Evolutionary conservation across 352 stramenopile species (phyloP).

Genomic region (Globisporangium spinosum): DNA sequence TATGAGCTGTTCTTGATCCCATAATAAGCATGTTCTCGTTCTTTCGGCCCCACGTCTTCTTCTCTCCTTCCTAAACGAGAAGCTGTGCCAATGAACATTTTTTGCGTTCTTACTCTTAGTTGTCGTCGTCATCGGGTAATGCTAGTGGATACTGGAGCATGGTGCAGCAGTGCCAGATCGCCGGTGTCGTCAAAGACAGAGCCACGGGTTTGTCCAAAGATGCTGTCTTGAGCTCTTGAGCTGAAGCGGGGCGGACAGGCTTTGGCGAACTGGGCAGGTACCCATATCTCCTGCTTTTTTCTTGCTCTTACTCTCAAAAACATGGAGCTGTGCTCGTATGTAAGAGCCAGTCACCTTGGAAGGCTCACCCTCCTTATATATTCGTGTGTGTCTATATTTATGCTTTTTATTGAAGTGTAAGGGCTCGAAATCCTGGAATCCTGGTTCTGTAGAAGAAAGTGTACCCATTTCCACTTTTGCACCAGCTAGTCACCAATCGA

Average conservation of each 20-base stretch:
- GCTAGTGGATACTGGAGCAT: slow-evolving; percentile 62
- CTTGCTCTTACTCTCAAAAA: too few relatives aligned
- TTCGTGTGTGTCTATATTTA: too few relatives aligned
- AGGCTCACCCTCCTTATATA: too few relatives aligned
- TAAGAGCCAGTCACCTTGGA: too few relatives aligned
- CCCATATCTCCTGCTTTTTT: too few relatives aligned
- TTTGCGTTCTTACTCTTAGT: slow-evolving; percentile 14
- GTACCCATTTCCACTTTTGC: not conserved
- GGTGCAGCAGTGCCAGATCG: slow-evolving; percentile 82
- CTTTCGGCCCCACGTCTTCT: not conserved
- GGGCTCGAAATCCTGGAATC: not conserved
- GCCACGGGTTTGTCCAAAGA: slow-evolving; percentile 57
- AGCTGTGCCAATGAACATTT: too few relatives aligned
- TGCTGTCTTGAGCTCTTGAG: too few relatives aligned
- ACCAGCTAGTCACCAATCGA: not conserved
- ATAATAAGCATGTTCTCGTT: too few relatives aligned
- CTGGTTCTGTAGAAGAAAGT: not conserved
- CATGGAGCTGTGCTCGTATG: too few relatives aligned
- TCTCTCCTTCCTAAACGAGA: not conserved
- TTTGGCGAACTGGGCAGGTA: too few relatives aligned
- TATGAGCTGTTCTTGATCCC: not conserved
- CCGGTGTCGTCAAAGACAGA: slow-evolving; percentile 62
- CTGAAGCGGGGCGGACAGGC: too few relatives aligned
- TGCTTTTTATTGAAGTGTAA: not conserved
- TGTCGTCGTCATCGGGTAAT: slow-evolving; percentile 66